These are phyloP conservation scores for Logfia minima DNA, from an alignment of 129 eudicot genomes.

Conservation along the genomic window DNA sequence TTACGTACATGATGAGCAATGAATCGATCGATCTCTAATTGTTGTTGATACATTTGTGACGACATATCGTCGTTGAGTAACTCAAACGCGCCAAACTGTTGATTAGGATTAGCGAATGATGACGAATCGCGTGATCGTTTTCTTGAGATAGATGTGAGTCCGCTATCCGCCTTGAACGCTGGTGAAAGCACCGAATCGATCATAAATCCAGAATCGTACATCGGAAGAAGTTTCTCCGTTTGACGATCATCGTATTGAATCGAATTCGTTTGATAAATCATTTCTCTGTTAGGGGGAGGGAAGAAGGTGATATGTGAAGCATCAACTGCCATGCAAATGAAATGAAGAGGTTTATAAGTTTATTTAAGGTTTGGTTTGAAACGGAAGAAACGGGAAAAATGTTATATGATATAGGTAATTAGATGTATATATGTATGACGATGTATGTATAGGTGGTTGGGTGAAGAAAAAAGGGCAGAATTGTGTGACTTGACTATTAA, in stretches of 20 bases:
- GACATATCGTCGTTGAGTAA: slow-evolving; percentile 18
- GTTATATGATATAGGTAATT: neutral
- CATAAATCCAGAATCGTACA: slow-evolving; percentile 6
- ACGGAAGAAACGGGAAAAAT: neutral
- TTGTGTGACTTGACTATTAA: slow-evolving; percentile 12
- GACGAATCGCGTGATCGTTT: slow-evolving; percentile 17
- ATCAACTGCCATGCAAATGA: slow-evolving; percentile 29
- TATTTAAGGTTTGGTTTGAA: slow-evolving; percentile 20
- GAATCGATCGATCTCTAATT: slow-evolving; percentile 26
- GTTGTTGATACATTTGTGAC: slow-evolving; percentile 28
- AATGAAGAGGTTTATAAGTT: neutral
- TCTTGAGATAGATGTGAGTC: slow-evolving; percentile 17
- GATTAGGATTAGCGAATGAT: neutral
- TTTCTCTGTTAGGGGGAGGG: slow-evolving; percentile 14
- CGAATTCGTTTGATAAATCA: slow-evolving; percentile 3
- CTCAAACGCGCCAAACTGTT: neutral
- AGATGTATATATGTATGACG: neutral
- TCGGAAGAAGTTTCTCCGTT: neutral
- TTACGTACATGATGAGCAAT: slow-evolving; percentile 26
- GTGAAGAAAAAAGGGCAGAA: neutral
- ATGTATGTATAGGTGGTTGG: slow-evolving; percentile 16
- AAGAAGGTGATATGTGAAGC: slow-evolving; percentile 22
- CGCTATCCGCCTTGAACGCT: neutral
- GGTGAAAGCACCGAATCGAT: neutral
- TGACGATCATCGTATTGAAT: neutral